These are phyloP conservation scores for Lasiodiplodia sp. DNA, from an alignment of 2,329 filamentous ascomycete species.

Conservation along the genomic window DNA sequence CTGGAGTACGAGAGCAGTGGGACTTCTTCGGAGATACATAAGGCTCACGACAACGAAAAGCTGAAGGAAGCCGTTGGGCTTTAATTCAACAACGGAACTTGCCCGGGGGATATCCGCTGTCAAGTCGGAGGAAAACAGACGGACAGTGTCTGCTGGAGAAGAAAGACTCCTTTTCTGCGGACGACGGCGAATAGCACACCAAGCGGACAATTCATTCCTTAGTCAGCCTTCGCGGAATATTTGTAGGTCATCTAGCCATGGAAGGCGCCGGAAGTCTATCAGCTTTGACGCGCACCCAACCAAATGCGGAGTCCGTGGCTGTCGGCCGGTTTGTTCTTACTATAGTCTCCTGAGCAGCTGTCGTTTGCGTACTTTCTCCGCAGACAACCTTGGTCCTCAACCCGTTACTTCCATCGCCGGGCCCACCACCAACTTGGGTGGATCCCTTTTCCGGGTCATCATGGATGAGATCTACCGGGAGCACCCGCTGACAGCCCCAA, in stretches of 20 bases:
- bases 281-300: too few species aligned
- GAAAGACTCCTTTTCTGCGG: not conserved
- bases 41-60: not conserved
- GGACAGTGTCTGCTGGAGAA: not conserved
- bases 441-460: conserved; percentile 5
- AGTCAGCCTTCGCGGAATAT: not conserved
- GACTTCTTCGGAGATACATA: not conserved
- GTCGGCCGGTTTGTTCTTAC: not conserved
- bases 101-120: not conserved
- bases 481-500: conserved; percentile 14
- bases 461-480: conserved; percentile 20
- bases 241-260: not conserved
- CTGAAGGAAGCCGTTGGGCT: not conserved
- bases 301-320: too few species aligned
- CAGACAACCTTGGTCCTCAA: not conserved
- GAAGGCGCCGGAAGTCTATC: not conserved
- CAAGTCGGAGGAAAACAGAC: not conserved
- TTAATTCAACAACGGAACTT: not conserved
- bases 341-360: not conserved
- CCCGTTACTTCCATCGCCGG: not conserved
- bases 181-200: not conserved
- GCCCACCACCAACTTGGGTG: not conserved
- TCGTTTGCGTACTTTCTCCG: not conserved
- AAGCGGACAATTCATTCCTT: not conserved
- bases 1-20: not conserved